Conservation (phyloP, 257 asterid species). For the Paraleonurus japonicus region DNA sequence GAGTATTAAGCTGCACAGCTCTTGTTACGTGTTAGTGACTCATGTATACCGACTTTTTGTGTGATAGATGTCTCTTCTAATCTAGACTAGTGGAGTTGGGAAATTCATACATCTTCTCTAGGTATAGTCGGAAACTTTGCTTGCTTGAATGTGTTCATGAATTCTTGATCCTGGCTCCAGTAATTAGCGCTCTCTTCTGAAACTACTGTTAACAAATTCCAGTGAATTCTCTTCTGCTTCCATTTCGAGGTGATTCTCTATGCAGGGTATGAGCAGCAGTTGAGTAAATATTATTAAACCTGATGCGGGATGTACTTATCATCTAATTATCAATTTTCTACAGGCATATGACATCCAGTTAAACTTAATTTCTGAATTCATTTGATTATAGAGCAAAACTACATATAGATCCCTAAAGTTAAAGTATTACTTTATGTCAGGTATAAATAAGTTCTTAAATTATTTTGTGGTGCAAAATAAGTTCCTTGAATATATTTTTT, state of each 20-base stretch:
- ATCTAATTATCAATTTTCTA: too few relatives aligned
- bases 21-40: not conserved
- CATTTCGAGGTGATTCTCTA: not conserved
- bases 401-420: too few relatives aligned
- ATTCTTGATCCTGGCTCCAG: not conserved
- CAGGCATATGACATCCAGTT: too few relatives aligned
- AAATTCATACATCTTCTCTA: not conserved
- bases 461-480: too few relatives aligned
- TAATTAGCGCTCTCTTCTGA: not conserved
- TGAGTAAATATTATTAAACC: too few relatives aligned
- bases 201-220: not conserved
- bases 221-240: not conserved
- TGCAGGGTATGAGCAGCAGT: not conserved
- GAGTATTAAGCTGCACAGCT: conserved; percentile 31
- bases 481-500: too few relatives aligned
- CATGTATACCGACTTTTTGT: not conserved
- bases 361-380: too few relatives aligned
- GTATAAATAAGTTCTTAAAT: too few relatives aligned
- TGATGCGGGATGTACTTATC: too few relatives aligned
- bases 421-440: too few relatives aligned
- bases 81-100: not conserved
- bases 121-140: not conserved
- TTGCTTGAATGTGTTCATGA: not conserved
- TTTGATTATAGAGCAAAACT: too few relatives aligned
- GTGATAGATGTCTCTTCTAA: not conserved